Evolutionary conservation across 2,329 filamentous ascomycete species (phyloP), one percentile per base, ranked within the genome.

Genomic region (Zymoseptoria tritici): DNA sequence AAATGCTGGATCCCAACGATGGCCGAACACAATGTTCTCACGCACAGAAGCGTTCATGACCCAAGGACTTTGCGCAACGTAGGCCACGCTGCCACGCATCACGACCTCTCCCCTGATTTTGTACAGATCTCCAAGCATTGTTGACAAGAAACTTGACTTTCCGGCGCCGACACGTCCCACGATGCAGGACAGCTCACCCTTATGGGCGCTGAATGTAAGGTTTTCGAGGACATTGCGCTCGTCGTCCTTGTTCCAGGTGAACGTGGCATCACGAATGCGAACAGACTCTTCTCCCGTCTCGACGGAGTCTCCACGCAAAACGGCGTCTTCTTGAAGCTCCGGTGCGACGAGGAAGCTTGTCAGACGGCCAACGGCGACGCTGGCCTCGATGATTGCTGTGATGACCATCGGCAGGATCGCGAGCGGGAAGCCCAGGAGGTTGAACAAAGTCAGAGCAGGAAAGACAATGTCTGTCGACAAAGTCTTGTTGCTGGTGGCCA

Each of bases 381-480:
- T 90, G 9, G 94, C 92, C 75, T 99, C 94, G 31, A 99, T 91
- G 63, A 99, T 90, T 6, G 93, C 88, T 0, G 92, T 96, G 67
- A 99, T 97, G 46, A 99, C 92, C 92, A 99, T 97, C 7, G 94
- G 94, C 29, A 99, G 80, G 46, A 99, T 87, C 2, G 94, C 89
- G 57, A 99, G 83, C 1, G 94, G 95, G 77, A 99, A 99, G 0
- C 92, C 95, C 53, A 99, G 83, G 26, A 99, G 81, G 72, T 99
- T 99, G 83, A 99, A 99, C 22, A 99, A 81, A 0, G 94, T 92
- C 72, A 89, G 74, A 6, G 93, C 92, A 7, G 94, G 94, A 77
- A 99, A 99, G 20, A 99, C 91, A 66, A 99, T 94, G 0, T 96
- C 91, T 0, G 91, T 97, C 1, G 90, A 94, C 70, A 99, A 77